These are phyloP conservation scores for Penicillium coffeae DNA, from an alignment of 495 filamentous ascomycete genomes.

Conservation along the genomic window DNA sequence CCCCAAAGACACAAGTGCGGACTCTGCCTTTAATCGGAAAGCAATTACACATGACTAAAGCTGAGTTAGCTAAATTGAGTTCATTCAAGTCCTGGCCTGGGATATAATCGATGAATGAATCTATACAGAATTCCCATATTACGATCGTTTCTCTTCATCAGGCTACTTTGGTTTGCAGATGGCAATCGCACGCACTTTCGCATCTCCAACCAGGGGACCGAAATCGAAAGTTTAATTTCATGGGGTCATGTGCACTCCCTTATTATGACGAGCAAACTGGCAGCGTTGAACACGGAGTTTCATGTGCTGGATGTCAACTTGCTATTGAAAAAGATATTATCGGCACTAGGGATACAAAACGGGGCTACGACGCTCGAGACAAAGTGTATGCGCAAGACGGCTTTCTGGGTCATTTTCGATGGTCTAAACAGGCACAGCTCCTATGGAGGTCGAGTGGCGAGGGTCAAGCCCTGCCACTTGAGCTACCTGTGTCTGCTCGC, in stretches of 20 bases:
- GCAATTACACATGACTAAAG: constrained; percentile 30
- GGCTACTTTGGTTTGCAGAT: constrained; percentile 22
- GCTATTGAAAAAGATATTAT: constrained; percentile 31
- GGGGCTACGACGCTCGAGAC: constrained; percentile 28
- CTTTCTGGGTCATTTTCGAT: constrained; percentile 38
- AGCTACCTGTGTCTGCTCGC: neutral
- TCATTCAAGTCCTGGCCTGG: constrained; percentile 23
- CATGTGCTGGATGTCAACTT: constrained; percentile 40
- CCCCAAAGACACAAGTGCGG: constrained; percentile 16
- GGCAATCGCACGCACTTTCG: constrained; percentile 10
- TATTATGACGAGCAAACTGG: constrained; percentile 35
- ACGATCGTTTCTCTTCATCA: constrained; percentile 30
- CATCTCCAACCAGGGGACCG: constrained; percentile 17
- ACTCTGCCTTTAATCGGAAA: constrained; percentile 28
- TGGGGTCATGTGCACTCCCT: constrained; percentile 35
- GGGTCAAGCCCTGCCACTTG: neutral
- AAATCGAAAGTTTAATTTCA: constrained; percentile 31
- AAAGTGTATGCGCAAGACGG: constrained; percentile 23
- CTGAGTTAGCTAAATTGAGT: constrained; percentile 17
- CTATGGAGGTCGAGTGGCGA: constrained; percentile 4
- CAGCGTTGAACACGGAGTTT: constrained; percentile 30
- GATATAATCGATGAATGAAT: constrained; percentile 30
- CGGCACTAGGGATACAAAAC: constrained; percentile 18
- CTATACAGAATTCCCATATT: constrained; percentile 22
- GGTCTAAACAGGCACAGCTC: constrained; percentile 42